Conservation (phyloP, 208 protist species). For the Wallacemonas rigidus region DNA sequence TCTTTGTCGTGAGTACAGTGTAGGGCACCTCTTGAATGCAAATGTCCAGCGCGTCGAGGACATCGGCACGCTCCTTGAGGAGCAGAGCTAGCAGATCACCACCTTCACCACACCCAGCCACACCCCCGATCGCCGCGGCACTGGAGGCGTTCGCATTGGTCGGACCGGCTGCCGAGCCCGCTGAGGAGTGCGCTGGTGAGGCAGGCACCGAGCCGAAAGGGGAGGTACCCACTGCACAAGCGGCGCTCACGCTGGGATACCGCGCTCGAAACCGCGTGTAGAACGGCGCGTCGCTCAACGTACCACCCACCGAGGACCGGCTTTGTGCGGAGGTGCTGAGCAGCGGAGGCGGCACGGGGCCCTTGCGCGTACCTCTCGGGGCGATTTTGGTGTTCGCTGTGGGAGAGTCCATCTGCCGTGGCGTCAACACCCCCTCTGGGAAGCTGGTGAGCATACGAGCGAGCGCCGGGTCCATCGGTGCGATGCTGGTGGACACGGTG, state of each 20-base stretch:
- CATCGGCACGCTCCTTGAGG: slow-evolving; percentile 56
- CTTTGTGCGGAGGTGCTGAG: background rate
- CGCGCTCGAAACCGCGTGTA: background rate
- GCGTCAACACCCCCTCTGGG: background rate
- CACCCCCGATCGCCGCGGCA: background rate
- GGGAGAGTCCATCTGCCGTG: background rate
- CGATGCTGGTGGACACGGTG: background rate
- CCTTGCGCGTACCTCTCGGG: background rate
- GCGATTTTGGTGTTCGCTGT: background rate
- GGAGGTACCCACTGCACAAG: background rate
- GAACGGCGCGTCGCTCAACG: background rate
- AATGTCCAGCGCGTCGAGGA: slow-evolving; percentile 81
- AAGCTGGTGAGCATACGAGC: slow-evolving; percentile 3
- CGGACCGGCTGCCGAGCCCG: too few species aligned
- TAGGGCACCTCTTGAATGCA: slow-evolving; percentile 71
- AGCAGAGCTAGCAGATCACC: slow-evolving; percentile 20
- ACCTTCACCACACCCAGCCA: background rate
- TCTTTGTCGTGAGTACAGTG: background rate
- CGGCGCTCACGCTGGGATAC: background rate
- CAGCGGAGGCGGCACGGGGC: background rate
- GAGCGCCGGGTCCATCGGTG: background rate
- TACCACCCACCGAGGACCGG: background rate
- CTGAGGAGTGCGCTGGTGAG: background rate
- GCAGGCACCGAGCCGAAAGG: background rate
- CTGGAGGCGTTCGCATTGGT: background rate